Base-by-base conservation (phyloP, 352 stramenopile species). In the Pythium monospermum region DNA sequence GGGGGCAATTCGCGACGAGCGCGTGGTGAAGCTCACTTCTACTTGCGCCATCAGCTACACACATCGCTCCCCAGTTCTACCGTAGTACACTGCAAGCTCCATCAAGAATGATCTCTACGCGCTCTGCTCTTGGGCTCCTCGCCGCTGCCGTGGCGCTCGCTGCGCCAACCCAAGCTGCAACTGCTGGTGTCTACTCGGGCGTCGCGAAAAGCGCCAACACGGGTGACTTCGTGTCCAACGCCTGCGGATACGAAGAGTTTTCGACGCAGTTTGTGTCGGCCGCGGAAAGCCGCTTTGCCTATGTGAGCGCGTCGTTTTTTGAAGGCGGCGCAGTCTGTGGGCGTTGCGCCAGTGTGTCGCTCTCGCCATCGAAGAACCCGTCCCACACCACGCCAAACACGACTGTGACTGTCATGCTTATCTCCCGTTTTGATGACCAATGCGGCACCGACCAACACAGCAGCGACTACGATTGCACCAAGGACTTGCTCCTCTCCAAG, bases 231-330 rank as follows among this genome's bases (percentile, higher is more conserved):
- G 38, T 47, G 18, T 50, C 57, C 11, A 65, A 65, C 46, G 28
- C 23, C 10, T 65, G 57, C 46, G 44, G n/a, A 11, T 65, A 65
- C 43, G 49, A 64, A 26, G 49, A 64, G 43, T 55, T 64, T 44
- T 64, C 49, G 42, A 41, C 27, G 10, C 35, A 59, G 37, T 55
- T 59, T 22, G 43, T 64, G 21, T 59, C 57, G 21, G 57, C 57
- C 22, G 57, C 41, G 28, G 57, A 64, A 44, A 64, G 57, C 57
- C 57, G 49, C 49, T 64, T 64, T n/a, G 57, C 57, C 8, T 64
- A 55, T 30, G 49, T 64, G 41, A 64, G 40, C 12, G 19, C 39
- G 30, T 23, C 57, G 27, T 30, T 47, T 28, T 59, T 43, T 42
- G 32, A 54, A 11, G 37, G 25, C 42, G 37, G 41, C 7, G 23